phyloP scores from a whole-genome alignment of 2,329 filamentous ascomycete genomes.

The Immersiporthe knoxdaviesiana region DNA sequence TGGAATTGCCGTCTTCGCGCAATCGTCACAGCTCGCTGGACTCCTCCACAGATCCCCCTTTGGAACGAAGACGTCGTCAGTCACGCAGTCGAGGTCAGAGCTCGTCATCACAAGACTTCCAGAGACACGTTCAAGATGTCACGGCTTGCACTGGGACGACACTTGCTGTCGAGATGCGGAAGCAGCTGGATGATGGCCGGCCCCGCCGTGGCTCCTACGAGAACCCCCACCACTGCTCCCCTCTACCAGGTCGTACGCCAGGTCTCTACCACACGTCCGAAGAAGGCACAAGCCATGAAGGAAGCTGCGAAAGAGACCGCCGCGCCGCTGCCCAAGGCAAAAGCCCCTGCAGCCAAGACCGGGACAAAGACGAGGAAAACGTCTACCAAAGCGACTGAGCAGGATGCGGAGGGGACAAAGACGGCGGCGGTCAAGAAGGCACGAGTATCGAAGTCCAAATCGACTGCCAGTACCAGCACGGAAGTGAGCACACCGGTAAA shows the following conservation, averaged over 20 bases:
- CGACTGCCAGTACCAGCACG: neutral
- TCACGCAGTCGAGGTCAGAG: neutral
- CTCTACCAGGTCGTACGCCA: conserved; percentile 17
- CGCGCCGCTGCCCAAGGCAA: conserved; percentile 8
- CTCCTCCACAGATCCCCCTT: neutral
- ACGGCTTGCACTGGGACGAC: conserved; percentile 16
- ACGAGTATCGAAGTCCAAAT: conserved; percentile 1
- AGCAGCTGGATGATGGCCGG: conserved; percentile 16
- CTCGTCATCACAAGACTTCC: no score
- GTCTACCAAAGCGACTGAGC: conserved; percentile 11
- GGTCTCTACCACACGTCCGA: conserved; percentile 26
- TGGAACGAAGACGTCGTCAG: neutral
- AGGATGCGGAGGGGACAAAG: neutral
- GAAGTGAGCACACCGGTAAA: neutral
- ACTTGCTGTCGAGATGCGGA: conserved; percentile 21
- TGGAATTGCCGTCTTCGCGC: neutral
- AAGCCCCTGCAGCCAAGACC: conserved; percentile 9
- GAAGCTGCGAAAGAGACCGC: conserved; percentile 11
- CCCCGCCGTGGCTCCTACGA: conserved; percentile 6
- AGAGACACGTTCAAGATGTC: conserved; percentile 14
- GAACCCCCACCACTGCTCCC: neutral
- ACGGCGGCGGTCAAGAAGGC: conserved; percentile 10
- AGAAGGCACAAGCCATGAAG: conserved; percentile 21
- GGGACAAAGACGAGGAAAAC: conserved; percentile 18
- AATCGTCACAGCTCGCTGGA: neutral